Conservation (phyloP, 2,329 filamentous ascomycete genomes). For the Epichloe coenophiala region DNA sequence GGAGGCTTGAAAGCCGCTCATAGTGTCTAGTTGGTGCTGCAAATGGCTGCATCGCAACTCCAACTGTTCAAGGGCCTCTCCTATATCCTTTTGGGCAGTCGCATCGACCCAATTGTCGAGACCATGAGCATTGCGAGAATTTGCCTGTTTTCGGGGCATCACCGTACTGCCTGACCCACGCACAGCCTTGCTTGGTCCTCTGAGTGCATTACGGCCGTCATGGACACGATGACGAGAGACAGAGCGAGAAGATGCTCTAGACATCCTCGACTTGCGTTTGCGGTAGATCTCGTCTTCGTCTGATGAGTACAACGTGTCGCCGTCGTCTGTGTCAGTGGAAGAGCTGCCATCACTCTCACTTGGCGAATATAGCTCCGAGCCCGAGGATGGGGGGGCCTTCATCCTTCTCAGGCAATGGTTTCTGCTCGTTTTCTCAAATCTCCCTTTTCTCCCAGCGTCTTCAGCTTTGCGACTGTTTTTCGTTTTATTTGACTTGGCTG, state of each 20-base stretch:
- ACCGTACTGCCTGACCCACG: not conserved
- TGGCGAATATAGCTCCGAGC: not conserved
- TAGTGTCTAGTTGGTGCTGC: constrained; percentile 1
- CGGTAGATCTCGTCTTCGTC: not conserved
- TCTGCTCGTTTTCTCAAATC: not conserved
- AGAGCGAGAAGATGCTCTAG: not conserved
- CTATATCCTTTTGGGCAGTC: not conserved
- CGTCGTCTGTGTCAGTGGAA: not conserved
- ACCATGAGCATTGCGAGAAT: not conserved
- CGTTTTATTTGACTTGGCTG: not conserved
- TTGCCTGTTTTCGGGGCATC: not conserved
- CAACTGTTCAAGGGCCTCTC: constrained; percentile 1
- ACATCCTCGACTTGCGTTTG: not conserved
- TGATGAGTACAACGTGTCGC: not conserved
- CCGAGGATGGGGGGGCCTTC: not conserved
- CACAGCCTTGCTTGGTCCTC: no score
- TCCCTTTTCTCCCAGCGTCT: not conserved
- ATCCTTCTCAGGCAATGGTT: not conserved
- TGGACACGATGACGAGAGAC: not conserved
- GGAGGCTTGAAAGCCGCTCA: not conserved
- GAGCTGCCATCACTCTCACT: not conserved
- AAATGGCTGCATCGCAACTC: constrained; percentile 1
- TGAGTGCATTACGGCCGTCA: no score
- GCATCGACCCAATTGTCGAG: not conserved
- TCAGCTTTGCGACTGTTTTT: not conserved